A percentile compares a stretch with the other conserved stretches of the same genome.
Evolutionary conservation across 2,329 filamentous ascomycete genomes (phyloP).

Genomic region (Cladosporium cucumerinum): DNA sequence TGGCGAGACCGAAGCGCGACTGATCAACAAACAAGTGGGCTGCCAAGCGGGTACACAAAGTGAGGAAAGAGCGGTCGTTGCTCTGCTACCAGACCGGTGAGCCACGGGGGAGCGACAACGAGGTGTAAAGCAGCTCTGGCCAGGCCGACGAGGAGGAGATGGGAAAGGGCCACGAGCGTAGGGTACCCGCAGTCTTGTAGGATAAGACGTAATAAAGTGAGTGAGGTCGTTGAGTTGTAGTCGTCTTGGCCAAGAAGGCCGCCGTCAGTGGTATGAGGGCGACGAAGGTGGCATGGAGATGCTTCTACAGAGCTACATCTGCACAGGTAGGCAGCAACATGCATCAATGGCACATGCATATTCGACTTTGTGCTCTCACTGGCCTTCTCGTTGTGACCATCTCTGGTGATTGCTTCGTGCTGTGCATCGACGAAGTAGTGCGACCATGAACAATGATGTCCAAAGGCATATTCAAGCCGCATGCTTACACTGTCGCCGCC

Average conservation of each 20-base stretch:
- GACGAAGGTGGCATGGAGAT: neutral
- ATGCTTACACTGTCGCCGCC: neutral
- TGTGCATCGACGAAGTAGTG: neutral
- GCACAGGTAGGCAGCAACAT: neutral
- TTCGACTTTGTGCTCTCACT: neutral
- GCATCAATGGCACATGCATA: neutral
- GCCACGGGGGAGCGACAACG: neutral
- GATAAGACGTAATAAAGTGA: neutral
- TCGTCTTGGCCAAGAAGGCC: neutral
- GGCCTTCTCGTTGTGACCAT: neutral
- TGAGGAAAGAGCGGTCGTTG: neutral
- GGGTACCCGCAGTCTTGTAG: neutral
- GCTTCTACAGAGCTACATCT: neutral
- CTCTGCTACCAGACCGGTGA: neutral
- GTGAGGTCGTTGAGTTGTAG: neutral
- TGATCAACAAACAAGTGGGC: neutral
- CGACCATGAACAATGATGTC: neutral
- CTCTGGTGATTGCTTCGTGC: neutral
- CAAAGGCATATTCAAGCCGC: neutral
- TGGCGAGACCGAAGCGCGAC: neutral
- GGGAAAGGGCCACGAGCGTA: neutral
- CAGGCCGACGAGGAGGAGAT: neutral
- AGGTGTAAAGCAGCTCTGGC: neutral
- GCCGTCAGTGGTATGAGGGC: neutral
- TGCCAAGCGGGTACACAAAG: neutral